A percentile compares a stretch with the other conserved stretches of the same genome.
These are phyloP conservation scores for Chytridium lagenaria DNA, from an alignment of 371 early-diverging fungal genomes.

Conservation along the genomic window DNA sequence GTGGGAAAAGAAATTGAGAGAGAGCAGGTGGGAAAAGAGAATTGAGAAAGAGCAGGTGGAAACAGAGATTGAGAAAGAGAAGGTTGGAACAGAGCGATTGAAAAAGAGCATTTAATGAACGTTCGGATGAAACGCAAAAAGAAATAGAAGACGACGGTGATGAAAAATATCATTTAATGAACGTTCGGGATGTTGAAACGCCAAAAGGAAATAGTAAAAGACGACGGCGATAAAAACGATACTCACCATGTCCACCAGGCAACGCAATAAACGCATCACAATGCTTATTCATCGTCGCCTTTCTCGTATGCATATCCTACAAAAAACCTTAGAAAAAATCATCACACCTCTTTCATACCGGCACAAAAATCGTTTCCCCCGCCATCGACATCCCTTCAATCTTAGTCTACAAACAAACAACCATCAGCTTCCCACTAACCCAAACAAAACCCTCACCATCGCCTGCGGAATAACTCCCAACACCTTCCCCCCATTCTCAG, in stretches of 20 bases:
- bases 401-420: constrained; percentile 3
- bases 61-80: neutral
- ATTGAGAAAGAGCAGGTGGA: no score
- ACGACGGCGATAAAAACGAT: no score
- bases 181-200: no score
- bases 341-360: neutral
- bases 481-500: constrained; percentile 39
- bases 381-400: constrained; percentile 48
- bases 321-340: neutral
- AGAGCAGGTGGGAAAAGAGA: no score
- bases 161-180: no score
- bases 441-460: constrained; percentile 20
- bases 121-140: no score
- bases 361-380: constrained; percentile 64
- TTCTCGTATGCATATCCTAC: constrained; percentile 82
- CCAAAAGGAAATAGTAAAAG: no score
- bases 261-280: constrained; percentile 80
- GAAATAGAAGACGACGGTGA: no score
- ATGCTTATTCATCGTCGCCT: constrained; percentile 73
- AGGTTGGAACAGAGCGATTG: neutral
- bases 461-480: constrained; percentile 75
- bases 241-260: constrained; percentile 75
- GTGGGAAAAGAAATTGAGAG: no score
- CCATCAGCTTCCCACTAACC: neutral
- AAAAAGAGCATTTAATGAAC: neutral